Conservation (phyloP, 441 rosid species). For the Gossypium laxum region DNA sequence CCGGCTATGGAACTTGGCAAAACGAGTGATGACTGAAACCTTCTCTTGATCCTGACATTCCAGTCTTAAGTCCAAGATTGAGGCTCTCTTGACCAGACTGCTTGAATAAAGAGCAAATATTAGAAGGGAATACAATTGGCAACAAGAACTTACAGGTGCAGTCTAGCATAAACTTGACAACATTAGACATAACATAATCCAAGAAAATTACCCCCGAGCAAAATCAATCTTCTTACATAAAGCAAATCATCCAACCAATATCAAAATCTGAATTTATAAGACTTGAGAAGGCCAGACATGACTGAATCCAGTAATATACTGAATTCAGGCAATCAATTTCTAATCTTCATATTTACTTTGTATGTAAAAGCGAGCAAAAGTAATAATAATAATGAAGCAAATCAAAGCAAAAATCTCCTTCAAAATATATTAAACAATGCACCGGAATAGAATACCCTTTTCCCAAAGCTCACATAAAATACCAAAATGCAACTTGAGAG, state of each 20-base stretch:
- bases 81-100: slow-evolving; percentile 62
- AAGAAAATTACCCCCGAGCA: neutral
- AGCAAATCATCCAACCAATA: neutral
- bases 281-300: no score
- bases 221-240: neutral
- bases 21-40: slow-evolving; percentile 68
- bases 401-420: neutral
- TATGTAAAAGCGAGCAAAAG: no score
- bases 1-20: slow-evolving; percentile 66
- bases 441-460: neutral
- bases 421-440: neutral
- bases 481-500: neutral
- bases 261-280: no score
- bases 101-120: slow-evolving; percentile 10
- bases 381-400: no score
- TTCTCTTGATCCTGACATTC: slow-evolving; percentile 74
- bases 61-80: slow-evolving; percentile 50
- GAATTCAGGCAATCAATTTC: no score
- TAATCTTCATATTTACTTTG: no score
- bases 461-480: neutral
- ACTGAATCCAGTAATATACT: no score
- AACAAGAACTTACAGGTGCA: neutral
- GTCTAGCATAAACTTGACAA: neutral
- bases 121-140: neutral
- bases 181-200: neutral